Evolutionary conservation across 2,329 filamentous ascomycete genomes (phyloP).

Genomic region (Cercospora sp.): DNA sequence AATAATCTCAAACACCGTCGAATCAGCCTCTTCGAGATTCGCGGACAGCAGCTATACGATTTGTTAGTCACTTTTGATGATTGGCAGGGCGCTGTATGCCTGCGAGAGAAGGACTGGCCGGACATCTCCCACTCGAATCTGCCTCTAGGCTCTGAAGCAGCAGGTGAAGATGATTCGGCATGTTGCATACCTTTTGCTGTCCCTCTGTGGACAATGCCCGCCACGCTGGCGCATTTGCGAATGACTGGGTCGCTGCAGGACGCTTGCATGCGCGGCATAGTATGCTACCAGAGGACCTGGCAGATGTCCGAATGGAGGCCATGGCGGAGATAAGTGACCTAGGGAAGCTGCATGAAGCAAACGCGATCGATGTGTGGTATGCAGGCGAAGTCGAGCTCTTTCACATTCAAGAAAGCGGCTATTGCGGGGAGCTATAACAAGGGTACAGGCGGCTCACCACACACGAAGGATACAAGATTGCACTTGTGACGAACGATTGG

Average conservation of each 20-base stretch:
- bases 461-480: background rate
- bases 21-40: slow-evolving; percentile 79
- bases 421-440: slow-evolving; percentile 1
- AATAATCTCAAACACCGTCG: slow-evolving; percentile 82
- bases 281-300: slow-evolving; percentile 43
- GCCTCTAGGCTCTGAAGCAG: background rate
- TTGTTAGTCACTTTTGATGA: slow-evolving; percentile 15
- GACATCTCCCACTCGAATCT: background rate
- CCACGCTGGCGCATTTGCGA: slow-evolving; percentile 42
- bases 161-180: background rate
- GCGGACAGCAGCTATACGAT: slow-evolving; percentile 71
- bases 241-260: slow-evolving; percentile 32
- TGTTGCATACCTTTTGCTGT: slow-evolving; percentile 49
- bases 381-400: slow-evolving; percentile 1
- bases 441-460: background rate
- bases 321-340: slow-evolving; percentile 33
- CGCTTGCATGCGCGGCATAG: slow-evolving; percentile 36
- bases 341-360: background rate
- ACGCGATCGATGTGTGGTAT: background rate
- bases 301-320: slow-evolving; percentile 44
- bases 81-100: background rate
- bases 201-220: slow-evolving; percentile 46
- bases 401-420: slow-evolving; percentile 8
- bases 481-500: background rate
- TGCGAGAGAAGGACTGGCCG: background rate